Evolutionary conservation across 2,329 filamentous ascomycete genomes (phyloP).

Genomic region (Myriangium duriaei): DNA sequence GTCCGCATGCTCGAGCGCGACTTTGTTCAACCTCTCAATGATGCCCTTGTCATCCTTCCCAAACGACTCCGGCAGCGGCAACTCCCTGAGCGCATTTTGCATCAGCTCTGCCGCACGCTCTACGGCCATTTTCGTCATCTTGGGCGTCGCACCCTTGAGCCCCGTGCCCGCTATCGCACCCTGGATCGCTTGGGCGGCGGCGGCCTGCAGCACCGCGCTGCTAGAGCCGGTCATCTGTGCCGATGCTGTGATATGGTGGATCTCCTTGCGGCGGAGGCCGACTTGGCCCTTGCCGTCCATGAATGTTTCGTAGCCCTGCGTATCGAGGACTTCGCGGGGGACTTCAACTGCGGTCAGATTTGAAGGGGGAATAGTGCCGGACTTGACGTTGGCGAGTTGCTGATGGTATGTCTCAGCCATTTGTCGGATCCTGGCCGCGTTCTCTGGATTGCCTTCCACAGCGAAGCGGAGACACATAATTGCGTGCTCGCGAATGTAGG

Average conservation of each 20-base stretch:
- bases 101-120: conserved; percentile 35
- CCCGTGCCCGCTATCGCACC: conserved; percentile 9
- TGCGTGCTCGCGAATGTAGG: conserved; percentile 83
- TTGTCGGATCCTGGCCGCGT: conserved; percentile 57
- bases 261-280: conserved; percentile 31
- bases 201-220: conserved; percentile 11
- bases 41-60: conserved; percentile 32
- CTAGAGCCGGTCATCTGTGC: conserved; percentile 4
- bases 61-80: conserved; percentile 26
- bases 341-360: conserved; percentile 18
- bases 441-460: conserved; percentile 56
- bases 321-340: conserved; percentile 35
- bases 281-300: conserved; percentile 38
- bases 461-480: conserved; percentile 75
- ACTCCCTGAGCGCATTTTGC: conserved; percentile 34
- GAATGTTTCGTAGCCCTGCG: conserved; percentile 38
- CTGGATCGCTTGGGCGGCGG: conserved; percentile 17
- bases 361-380: conserved; percentile 9
- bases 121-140: conserved; percentile 21
- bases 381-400: conserved; percentile 2
- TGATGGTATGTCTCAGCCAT: conserved; percentile 27
- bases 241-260: conserved; percentile 10
- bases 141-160: conserved; percentile 9
- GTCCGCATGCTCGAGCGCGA: conserved; percentile 11
- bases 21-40: conserved; percentile 34